A percentile compares a stretch with the other conserved stretches of the same genome.
These are phyloP conservation scores for Cyberlindnera lachancei DNA, from an alignment of 805 yeast genomes.

Conservation along the genomic window DNA sequence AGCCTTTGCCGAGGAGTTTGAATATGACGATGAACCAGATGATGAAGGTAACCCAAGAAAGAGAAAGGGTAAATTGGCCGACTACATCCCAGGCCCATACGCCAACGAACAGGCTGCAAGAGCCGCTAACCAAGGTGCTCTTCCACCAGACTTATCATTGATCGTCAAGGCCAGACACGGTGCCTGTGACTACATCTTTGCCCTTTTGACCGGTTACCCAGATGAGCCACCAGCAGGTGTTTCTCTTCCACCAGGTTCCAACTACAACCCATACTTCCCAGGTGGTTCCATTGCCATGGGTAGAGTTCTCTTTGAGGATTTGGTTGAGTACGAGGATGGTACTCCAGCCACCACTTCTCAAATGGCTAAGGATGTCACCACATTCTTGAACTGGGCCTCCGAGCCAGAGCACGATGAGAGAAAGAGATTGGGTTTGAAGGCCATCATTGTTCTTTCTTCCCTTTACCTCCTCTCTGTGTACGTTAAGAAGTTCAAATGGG, in stretches of 20 bases:
- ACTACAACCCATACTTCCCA: constrained; percentile 99
- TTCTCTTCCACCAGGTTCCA: constrained; percentile 82
- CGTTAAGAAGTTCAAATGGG: constrained; percentile 98
- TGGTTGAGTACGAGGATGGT: constrained; percentile 98
- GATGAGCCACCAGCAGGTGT: constrained; percentile 99
- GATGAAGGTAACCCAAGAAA: constrained; percentile 97
- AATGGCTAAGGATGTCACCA: constrained; percentile 97
- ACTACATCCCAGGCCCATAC: constrained; percentile 90
- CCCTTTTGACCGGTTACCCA: constrained; percentile 96
- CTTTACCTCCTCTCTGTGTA: constrained; percentile 78
- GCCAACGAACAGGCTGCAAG: constrained; percentile 98
- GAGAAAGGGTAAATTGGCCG: constrained; percentile 98
- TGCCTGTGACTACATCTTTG: constrained; percentile 89
- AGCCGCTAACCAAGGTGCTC: constrained; percentile 98
- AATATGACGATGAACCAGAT: constrained; percentile 97
- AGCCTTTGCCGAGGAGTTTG: constrained; percentile 92
- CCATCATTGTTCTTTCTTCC: constrained; percentile 69
- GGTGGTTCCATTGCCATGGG: constrained; percentile 99
- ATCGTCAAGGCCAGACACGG: constrained; percentile 99
- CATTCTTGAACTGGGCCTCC: constrained; percentile 96
- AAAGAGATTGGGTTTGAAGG: constrained; percentile 94
- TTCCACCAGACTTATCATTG: constrained; percentile 95
- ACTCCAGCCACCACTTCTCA: constrained; percentile 97
- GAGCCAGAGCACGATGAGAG: constrained; percentile 99
- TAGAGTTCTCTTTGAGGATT: constrained; percentile 93